Evolutionary conservation across 148 eudicot genomes (phyloP).

Genomic region (Rhododendron mucronatum): DNA sequence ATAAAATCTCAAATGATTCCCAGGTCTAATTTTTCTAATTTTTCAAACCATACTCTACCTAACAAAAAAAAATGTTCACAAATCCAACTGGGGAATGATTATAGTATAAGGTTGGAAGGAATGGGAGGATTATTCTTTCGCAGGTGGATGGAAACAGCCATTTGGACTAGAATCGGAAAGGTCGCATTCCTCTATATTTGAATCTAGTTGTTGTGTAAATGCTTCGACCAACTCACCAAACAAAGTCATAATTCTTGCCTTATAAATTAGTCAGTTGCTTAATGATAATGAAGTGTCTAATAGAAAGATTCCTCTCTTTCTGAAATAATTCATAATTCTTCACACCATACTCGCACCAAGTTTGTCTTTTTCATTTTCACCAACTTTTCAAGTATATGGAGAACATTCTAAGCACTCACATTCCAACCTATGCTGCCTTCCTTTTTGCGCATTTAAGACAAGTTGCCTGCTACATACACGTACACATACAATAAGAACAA

Average conservation of each 20-base stretch:
- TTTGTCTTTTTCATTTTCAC: background rate
- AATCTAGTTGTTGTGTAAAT: background rate
- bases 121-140: background rate
- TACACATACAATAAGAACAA: background rate
- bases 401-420: background rate
- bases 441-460: background rate
- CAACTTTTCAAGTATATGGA: background rate
- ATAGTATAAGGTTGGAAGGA: background rate
- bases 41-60: background rate
- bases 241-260: background rate
- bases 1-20: background rate
- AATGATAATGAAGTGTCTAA: no score
- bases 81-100: no score
- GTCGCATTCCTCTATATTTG: background rate
- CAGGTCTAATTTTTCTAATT: background rate
- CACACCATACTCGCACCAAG: background rate
- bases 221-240: background rate
- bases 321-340: background rate
- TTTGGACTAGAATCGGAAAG: background rate
- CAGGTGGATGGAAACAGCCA: background rate
- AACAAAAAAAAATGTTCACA: no score
- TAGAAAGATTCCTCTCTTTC: background rate
- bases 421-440: background rate
- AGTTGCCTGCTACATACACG: background rate
- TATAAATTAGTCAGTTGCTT: background rate